These are phyloP conservation scores for Pseudoturritis turrita DNA, from an alignment of 345 rosid genomes.

Conservation along the genomic window DNA sequence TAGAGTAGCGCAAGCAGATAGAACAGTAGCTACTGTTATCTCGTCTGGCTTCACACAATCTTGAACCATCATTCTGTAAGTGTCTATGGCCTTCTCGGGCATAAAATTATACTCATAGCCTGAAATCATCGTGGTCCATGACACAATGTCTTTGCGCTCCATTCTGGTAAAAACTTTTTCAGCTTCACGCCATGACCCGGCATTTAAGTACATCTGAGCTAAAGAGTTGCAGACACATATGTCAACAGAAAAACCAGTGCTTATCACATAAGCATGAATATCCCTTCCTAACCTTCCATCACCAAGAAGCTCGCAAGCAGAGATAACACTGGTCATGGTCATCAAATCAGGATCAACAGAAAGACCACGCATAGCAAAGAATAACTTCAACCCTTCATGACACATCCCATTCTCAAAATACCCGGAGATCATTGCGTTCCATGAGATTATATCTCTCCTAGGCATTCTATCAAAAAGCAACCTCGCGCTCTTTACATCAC, in stretches of 20 bases:
- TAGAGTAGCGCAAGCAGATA: conserved; percentile 63
- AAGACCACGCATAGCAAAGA: conserved; percentile 58
- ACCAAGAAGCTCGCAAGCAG: conserved; percentile 61
- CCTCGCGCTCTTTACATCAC: conserved; percentile 47
- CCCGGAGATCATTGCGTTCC: conserved; percentile 93
- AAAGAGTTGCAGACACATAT: conserved; percentile 66
- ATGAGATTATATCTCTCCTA: conserved; percentile 75
- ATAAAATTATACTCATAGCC: conserved; percentile 53
- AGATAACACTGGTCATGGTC: conserved; percentile 82
- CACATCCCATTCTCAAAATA: conserved; percentile 73
- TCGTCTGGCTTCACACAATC: conserved; percentile 56
- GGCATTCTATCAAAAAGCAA: conserved; percentile 67
- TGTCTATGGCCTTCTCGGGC: conserved; percentile 50
- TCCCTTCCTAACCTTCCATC: conserved; percentile 59
- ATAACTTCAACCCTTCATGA: conserved; percentile 58
- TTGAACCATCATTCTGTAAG: conserved; percentile 58
- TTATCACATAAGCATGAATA: conserved; percentile 57
- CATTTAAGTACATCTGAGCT: conserved; percentile 60
- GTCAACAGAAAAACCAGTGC: conserved; percentile 42
- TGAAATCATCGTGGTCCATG: conserved; percentile 88
- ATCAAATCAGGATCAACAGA: conserved; percentile 72
- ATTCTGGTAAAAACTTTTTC: conserved; percentile 54
- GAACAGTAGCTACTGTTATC: conserved; percentile 58
- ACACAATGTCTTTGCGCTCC: conserved; percentile 61
- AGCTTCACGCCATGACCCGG: conserved; percentile 49